A percentile compares a stretch with the other conserved stretches of the same genome.
Evolutionary conservation across 352 stramenopile genomes (phyloP).

Genomic region (Phytophthora sansomeana): DNA sequence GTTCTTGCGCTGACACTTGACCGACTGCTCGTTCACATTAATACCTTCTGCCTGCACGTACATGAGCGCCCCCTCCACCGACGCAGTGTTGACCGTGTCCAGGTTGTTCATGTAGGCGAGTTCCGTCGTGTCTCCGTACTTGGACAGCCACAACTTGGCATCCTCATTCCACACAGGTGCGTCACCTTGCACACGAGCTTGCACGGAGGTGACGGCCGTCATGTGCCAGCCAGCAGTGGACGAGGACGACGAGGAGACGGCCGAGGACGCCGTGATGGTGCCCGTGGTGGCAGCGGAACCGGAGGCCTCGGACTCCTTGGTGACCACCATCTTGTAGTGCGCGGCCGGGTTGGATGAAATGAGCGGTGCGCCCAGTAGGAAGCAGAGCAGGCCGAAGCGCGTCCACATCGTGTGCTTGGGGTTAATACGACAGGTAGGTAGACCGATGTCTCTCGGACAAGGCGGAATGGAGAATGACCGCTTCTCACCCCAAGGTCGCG

Average conservation of each 20-base stretch:
- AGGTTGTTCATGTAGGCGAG: slow-evolving; percentile 50
- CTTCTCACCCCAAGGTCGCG: background rate
- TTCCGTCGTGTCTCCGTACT: slow-evolving; percentile 50
- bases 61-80: slow-evolving; percentile 69
- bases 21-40: slow-evolving; percentile 49
- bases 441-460: slow-evolving; percentile 11
- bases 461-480: slow-evolving; percentile 17
- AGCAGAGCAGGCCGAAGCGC: slow-evolving; percentile 6
- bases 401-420: slow-evolving; percentile 15
- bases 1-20: slow-evolving; percentile 68
- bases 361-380: slow-evolving; percentile 5
- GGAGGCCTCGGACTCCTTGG: slow-evolving; percentile 1
- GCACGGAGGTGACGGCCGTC: slow-evolving; percentile 45
- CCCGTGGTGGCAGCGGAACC: slow-evolving; percentile 3
- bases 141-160: slow-evolving; percentile 43
- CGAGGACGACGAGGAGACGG: slow-evolving; percentile 2
- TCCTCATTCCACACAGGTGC: slow-evolving; percentile 47
- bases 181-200: slow-evolving; percentile 65
- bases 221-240: slow-evolving; percentile 34
- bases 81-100: slow-evolving; percentile 68
- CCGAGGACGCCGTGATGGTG: slow-evolving; percentile 13
- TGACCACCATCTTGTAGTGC: slow-evolving; percentile 7
- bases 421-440: background rate
- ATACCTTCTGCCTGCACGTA: slow-evolving; percentile 77
- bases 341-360: background rate